These are phyloP conservation scores for Fusarium piperis DNA, from an alignment of 2,329 filamentous ascomycete species.

Conservation along the genomic window DNA sequence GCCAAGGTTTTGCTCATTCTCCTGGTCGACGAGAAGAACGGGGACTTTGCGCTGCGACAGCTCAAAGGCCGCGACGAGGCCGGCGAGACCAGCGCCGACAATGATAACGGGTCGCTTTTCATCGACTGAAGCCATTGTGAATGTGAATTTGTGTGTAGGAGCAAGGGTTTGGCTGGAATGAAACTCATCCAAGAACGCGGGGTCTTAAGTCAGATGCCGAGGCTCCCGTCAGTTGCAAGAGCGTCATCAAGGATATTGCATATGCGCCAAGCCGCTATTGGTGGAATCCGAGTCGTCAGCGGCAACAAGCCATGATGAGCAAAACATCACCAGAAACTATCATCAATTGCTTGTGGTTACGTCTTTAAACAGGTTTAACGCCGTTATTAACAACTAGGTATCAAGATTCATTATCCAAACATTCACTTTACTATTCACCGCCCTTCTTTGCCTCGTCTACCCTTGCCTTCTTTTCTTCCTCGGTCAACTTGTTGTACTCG, in stretches of 20 bases:
- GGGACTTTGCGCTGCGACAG: slow-evolving; percentile 61
- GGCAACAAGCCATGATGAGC: neutral
- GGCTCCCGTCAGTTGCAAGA: neutral
- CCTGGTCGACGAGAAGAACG: slow-evolving; percentile 66
- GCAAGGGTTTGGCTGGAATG: neutral
- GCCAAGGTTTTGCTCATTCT: slow-evolving; percentile 64
- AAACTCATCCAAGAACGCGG: slow-evolving; percentile 18
- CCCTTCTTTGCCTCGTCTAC: slow-evolving; percentile 48
- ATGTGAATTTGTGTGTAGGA: neutral
- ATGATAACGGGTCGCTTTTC: slow-evolving; percentile 59
- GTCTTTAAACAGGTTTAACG: slow-evolving; percentile 17
- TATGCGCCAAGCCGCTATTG: slow-evolving; percentile 22
- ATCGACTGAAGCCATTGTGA: slow-evolving; percentile 15
- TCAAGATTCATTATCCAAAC: neutral
- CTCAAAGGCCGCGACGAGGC: slow-evolving; percentile 69
- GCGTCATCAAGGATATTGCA: neutral
- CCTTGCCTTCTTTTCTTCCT: slow-evolving; percentile 66
- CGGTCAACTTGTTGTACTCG: slow-evolving; percentile 65
- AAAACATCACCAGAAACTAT: neutral
- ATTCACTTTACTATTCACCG: neutral
- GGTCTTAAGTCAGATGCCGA: slow-evolving; percentile 14
- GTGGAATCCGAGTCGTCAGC: neutral
- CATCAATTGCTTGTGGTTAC: neutral
- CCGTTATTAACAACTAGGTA: neutral
- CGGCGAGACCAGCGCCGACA: slow-evolving; percentile 66